Evolutionary conservation across 306 rosid genomes (phyloP).

Genomic region (Quillaja saponaria): DNA sequence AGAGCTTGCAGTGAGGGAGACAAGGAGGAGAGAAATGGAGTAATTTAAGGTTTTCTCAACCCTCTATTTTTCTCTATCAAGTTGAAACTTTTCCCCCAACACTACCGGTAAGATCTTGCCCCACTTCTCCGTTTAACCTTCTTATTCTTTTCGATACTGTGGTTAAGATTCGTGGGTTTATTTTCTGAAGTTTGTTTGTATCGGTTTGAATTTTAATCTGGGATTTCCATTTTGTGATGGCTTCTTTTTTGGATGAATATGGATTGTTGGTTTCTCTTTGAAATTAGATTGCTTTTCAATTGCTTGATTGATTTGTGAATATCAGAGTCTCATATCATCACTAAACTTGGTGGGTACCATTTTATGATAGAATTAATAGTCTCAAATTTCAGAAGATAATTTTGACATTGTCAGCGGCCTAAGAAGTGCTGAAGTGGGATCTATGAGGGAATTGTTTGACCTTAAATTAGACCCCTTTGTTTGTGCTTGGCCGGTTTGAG

Average conservation of each 20-base stretch:
- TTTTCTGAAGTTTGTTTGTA: conserved; percentile 3
- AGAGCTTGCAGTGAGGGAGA: too few relatives aligned
- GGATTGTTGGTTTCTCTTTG: neutral
- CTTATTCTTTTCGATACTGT: neutral
- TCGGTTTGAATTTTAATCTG: too few relatives aligned
- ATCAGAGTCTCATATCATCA: too few relatives aligned
- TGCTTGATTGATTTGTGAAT: neutral
- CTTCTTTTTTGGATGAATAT: neutral
- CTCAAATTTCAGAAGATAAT: too few relatives aligned
- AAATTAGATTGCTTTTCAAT: neutral
- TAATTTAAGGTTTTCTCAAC: neutral
- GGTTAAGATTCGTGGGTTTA: neutral
- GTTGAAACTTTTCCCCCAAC: neutral
- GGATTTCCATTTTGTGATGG: too few relatives aligned
- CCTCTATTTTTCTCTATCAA: neutral
- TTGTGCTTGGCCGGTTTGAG: too few relatives aligned
- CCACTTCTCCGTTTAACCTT: neutral
- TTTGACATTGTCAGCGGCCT: too few relatives aligned
- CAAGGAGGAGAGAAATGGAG: neutral
- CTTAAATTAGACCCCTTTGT: too few relatives aligned
- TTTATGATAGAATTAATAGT: too few relatives aligned
- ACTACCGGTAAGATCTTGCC: conserved; percentile 15
- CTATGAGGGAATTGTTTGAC: too few relatives aligned
- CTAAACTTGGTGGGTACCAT: neutral
- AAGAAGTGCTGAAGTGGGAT: too few relatives aligned